Evolutionary conservation across 2,329 filamentous ascomycete genomes (phyloP).

Genomic region (Colletotrichum sp.): DNA sequence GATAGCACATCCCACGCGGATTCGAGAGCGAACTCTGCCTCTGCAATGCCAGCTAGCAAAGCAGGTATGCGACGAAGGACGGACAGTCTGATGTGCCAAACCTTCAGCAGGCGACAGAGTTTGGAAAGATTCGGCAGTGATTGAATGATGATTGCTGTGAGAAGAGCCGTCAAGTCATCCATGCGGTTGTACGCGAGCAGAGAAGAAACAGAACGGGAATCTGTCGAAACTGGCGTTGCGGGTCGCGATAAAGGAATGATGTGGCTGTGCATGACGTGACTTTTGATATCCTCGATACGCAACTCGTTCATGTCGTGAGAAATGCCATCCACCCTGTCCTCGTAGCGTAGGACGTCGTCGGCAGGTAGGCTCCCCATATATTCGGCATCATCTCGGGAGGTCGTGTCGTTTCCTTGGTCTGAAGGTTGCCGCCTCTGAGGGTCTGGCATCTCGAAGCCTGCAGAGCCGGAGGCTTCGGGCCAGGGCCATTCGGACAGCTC

Average conservation of each 20-base stretch:
- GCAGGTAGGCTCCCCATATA: slow-evolving; percentile 77
- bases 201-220: slow-evolving; percentile 44
- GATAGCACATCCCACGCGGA: slow-evolving; percentile 71
- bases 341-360: slow-evolving; percentile 69
- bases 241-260: slow-evolving; percentile 65
- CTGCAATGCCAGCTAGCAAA: slow-evolving; percentile 70
- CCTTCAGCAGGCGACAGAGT: slow-evolving; percentile 73
- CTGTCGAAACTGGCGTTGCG: slow-evolving; percentile 47
- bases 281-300: slow-evolving; percentile 87
- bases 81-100: slow-evolving; percentile 78
- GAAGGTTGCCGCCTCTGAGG: slow-evolving; percentile 45
- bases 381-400: slow-evolving; percentile 32
- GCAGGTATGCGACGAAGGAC: slow-evolving; percentile 77
- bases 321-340: slow-evolving; percentile 77
- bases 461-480: slow-evolving; percentile 53
- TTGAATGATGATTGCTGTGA: slow-evolving; percentile 92
- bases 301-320: slow-evolving; percentile 70
- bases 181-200: slow-evolving; percentile 69
- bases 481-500: slow-evolving; percentile 70
- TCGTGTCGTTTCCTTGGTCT: slow-evolving; percentile 27
- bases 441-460: slow-evolving; percentile 59
- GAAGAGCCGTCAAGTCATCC: slow-evolving; percentile 87
- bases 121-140: slow-evolving; percentile 81
- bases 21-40: slow-evolving; percentile 68
- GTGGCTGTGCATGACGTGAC: slow-evolving; percentile 83